Percentiles rank a stretch among this genome's conserved stretches.
Evolutionary conservation across 2,329 filamentous ascomycete genomes (phyloP).

Genomic region (Tolypocladium tropicale): DNA sequence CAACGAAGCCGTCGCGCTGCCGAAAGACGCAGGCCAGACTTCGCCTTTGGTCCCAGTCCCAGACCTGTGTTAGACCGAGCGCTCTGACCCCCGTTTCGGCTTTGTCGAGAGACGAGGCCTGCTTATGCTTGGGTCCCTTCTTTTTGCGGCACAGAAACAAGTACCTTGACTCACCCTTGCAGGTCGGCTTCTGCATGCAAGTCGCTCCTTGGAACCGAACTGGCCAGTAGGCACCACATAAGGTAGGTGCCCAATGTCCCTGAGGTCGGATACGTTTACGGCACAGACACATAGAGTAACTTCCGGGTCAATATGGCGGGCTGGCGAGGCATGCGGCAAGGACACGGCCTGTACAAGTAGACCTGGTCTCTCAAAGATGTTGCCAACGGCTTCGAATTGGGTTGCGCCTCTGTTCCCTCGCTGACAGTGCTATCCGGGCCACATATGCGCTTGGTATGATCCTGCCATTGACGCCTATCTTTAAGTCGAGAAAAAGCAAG

Average conservation of each 20-base stretch:
- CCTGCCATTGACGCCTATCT: no score
- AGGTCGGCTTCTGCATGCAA: background rate
- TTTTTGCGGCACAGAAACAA: background rate
- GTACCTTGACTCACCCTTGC: background rate
- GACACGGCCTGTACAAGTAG: background rate
- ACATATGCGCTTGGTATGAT: conserved; percentile 1
- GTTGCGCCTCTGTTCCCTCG: background rate
- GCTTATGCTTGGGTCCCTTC: background rate
- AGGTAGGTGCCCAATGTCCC: background rate
- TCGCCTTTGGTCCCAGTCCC: background rate
- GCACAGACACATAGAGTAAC: no score
- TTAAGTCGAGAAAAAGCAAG: background rate
- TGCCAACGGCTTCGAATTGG: background rate
- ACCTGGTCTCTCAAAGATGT: background rate
- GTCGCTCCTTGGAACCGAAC: background rate
- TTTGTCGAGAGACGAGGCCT: no score
- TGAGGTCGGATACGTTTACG: no score
- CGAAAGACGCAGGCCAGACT: background rate
- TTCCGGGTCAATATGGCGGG: background rate
- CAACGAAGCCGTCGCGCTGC: background rate
- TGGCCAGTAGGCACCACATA: background rate
- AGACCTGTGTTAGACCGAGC: no score
- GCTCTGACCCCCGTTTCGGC: no score
- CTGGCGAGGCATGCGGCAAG: background rate
- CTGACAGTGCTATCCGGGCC: background rate